A percentile compares a stretch with the other conserved stretches of the same genome.
Evolutionary conservation across 164 flowering plant species (phyloP).

Genomic region (Tetracentron sinense): DNA sequence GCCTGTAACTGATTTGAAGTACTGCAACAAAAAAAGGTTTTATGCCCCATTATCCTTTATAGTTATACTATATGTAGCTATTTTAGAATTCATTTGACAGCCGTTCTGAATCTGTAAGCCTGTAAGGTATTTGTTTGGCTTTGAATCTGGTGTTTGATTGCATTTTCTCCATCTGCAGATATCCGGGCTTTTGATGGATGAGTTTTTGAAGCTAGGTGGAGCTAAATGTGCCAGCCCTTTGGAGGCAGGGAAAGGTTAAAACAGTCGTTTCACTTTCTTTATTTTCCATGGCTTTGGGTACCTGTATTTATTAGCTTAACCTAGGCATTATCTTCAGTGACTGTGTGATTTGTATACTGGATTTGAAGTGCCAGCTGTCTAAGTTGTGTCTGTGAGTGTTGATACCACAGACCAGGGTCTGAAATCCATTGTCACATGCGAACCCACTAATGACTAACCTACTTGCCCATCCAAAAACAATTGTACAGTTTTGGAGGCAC

Average conservation of each 20-base stretch:
- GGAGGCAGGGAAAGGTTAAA: conserved; percentile 61
- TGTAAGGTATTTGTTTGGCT: neutral
- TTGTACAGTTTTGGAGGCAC: too few relatives aligned
- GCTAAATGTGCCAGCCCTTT: conserved; percentile 35
- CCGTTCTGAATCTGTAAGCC: neutral
- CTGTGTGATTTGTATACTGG: neutral
- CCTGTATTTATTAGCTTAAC: neutral
- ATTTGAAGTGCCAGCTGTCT: too few relatives aligned
- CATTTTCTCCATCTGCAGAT: conserved; percentile 32
- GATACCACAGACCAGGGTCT: neutral
- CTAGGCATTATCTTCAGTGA: neutral
- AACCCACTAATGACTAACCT: neutral
- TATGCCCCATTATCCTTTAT: neutral
- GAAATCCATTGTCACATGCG: neutral
- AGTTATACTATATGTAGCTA: neutral
- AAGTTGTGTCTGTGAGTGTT: neutral
- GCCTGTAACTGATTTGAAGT: too few relatives aligned
- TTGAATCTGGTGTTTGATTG: conserved; percentile 3
- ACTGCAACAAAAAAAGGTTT: too few relatives aligned
- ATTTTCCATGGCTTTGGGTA: neutral
- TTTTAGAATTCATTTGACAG: conserved; percentile 1
- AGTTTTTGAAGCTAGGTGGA: conserved; percentile 74
- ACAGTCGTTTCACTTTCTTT: neutral
- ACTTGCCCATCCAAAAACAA: too few relatives aligned
- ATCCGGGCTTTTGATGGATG: conserved; percentile 33